Conservation (phyloP, 257 asterid species). For the Solanum rostratum region DNA sequence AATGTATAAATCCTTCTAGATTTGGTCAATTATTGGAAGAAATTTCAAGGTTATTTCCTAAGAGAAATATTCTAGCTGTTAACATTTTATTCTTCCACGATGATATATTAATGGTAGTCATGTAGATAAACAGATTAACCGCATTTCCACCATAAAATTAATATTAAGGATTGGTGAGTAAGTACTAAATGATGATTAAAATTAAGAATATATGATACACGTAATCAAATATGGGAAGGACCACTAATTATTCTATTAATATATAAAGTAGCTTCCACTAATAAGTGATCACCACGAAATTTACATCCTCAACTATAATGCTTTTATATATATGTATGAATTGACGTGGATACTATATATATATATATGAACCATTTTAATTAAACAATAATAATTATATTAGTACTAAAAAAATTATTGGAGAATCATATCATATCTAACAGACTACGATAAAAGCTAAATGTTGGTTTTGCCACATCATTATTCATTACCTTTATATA, state of each 20-base stretch:
- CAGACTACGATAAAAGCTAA: not conserved
- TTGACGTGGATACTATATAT: not conserved
- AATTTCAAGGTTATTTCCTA: not conserved
- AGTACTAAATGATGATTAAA: not conserved
- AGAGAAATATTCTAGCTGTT: not conserved
- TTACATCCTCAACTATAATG: not conserved
- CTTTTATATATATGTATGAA: not conserved
- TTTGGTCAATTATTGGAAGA: not conserved
- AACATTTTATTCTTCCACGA: not conserved
- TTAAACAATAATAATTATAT: not conserved
- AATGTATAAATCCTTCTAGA: not conserved
- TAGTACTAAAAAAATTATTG: not conserved
- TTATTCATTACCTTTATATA: not conserved
- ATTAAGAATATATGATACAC: not conserved
- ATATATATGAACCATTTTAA: not conserved
- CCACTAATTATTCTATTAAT: not conserved
- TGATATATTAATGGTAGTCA: not conserved
- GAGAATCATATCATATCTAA: not conserved
- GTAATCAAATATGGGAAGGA: not conserved
- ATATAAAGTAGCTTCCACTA: not conserved
- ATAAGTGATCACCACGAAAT: not conserved
- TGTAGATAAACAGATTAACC: not conserved
- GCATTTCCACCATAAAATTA: not conserved
- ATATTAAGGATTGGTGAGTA: not conserved
- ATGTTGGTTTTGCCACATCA: not conserved